Base-by-base conservation (phyloP, 768 basidiomycete species). In the Lentinula detonsa region DNA sequence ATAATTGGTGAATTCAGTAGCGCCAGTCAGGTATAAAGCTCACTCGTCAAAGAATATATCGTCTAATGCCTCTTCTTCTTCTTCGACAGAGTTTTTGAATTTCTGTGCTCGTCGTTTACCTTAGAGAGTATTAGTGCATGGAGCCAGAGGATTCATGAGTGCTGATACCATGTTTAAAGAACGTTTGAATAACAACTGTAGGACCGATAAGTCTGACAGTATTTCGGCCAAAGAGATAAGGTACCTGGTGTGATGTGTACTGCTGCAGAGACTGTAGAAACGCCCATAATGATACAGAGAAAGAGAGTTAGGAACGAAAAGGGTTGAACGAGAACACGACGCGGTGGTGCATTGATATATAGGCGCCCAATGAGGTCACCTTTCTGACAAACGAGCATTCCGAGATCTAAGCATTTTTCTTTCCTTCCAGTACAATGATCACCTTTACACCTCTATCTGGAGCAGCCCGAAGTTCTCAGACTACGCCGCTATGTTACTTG, bases 391-490 rank as follows among this genome's bases (percentile, higher is more conserved):
- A 11, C 16, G 28, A 34, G 15, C 51, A 52, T 7, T 10, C 13
- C 4, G 23, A 23, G 23, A 52, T 52, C 34, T 28, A 33, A 33
- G 28, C 31, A 33, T 40, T 39, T 13, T 21, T 21, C 40, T 42
- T 35, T 33, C 33, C 13, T 39, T 39, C 37, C 1, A 8, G 7
- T 39, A 8, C 37, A 40, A 96, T 97, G 94, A 95, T 98, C 78
- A 95, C 93, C 31, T 93, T 98, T 72, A 95, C 90, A 8, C 91
- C 96, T 1, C 78, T 98, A 49, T 89, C 93, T 40, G 93, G 93
- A 28, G 85, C 91, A 40, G 92, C 93, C 56, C 84, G 84, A 64
- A 85, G 87, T 1, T 75, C 81, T 7, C 76, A 78, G 61, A 81
- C 83, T 7, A 81, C 79, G 6, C 90, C 92, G 2, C 76, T 93